Evolutionary conservation across 2,329 filamentous ascomycete genomes (phyloP).

Genomic region (Nigrospora sphaerica): DNA sequence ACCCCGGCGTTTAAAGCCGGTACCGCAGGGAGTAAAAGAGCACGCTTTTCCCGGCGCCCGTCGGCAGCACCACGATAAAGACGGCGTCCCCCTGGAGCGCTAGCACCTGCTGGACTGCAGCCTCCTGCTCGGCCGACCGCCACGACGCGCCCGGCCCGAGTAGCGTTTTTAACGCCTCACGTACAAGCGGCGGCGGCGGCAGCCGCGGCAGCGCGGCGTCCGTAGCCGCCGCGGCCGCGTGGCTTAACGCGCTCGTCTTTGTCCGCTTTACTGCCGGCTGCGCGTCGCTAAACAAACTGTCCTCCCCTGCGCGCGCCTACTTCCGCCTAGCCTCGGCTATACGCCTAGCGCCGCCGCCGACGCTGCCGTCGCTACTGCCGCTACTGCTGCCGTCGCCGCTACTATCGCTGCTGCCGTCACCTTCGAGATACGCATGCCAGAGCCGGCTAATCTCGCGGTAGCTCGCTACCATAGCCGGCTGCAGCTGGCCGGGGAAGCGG

Average conservation of each 20-base stretch:
- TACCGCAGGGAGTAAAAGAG: neutral
- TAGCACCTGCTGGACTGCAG: too few relatives aligned
- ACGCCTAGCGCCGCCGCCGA: too few relatives aligned
- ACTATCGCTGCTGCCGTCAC: neutral
- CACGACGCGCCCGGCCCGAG: too few relatives aligned
- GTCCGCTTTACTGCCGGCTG: neutral
- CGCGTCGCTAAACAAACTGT: neutral
- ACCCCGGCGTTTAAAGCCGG: neutral
- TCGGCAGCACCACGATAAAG: too few relatives aligned
- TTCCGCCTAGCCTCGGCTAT: neutral
- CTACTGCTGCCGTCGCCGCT: too few relatives aligned
- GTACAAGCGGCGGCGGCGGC: too few relatives aligned
- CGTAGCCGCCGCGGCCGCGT: neutral
- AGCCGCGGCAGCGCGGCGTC: neutral
- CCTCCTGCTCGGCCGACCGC: too few relatives aligned
- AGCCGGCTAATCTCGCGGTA: neutral
- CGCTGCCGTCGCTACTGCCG: too few relatives aligned
- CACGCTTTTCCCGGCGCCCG: neutral
- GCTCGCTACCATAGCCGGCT: neutral
- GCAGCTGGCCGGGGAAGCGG: neutral
- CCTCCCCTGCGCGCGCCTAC: neutral
- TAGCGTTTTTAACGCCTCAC: neutral
- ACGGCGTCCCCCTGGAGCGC: too few relatives aligned
- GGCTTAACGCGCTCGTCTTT: neutral
- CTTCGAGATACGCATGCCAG: neutral